Conservation (phyloP, 2,329 filamentous ascomycete genomes). For the Cryphonectria carpinicola region DNA sequence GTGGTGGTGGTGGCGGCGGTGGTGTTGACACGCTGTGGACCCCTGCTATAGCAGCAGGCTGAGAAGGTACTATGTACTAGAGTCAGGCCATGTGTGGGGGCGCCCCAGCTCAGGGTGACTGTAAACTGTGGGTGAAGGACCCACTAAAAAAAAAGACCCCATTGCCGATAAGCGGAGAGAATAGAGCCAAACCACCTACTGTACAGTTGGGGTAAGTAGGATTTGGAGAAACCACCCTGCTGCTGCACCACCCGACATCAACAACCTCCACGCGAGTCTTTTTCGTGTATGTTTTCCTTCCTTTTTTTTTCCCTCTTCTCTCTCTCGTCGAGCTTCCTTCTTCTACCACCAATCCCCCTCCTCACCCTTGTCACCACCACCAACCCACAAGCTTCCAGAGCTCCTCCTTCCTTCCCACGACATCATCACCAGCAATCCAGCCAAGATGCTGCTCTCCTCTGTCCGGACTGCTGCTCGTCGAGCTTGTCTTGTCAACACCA, state of each 20-base stretch:
- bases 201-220: background rate
- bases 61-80: background rate
- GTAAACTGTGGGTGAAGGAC: background rate
- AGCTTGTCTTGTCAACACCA: constrained; percentile 47
- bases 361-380: background rate
- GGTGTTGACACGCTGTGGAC: background rate
- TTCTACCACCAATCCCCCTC: background rate
- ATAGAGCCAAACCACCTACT: background rate
- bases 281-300: background rate
- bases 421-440: constrained; percentile 5
- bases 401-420: constrained; percentile 16
- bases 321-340: background rate
- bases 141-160: too few relatives aligned
- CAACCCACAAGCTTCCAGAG: background rate
- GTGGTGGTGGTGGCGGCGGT: too few relatives aligned
- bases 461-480: constrained; percentile 58
- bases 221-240: constrained; percentile 5
- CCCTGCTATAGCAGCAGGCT: background rate
- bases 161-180: constrained; percentile 7
- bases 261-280: background rate
- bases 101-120: background rate
- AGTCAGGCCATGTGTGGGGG: constrained; percentile 12
- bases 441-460: constrained; percentile 60
- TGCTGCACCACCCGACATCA: background rate
- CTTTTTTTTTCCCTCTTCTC: background rate